These are phyloP conservation scores for Myrica gale DNA, from an alignment of 306 rosid genomes.

Conservation along the genomic window DNA sequence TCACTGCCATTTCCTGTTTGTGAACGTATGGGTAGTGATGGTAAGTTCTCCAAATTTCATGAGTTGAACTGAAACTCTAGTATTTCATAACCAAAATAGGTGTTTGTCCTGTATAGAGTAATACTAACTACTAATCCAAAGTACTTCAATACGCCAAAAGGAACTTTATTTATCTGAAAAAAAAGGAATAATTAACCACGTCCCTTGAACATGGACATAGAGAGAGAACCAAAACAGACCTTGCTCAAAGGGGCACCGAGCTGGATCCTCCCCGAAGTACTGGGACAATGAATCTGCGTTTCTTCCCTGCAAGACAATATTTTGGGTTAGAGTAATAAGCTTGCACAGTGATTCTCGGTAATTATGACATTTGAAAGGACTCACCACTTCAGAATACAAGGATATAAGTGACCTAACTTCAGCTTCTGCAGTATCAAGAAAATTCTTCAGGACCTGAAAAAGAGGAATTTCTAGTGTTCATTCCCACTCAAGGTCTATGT, in stretches of 20 bases:
- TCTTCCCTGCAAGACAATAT: conserved; percentile 74
- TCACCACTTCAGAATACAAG: conserved; percentile 95
- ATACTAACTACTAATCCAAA: not conserved
- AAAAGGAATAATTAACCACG: not conserved
- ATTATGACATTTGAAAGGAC: conserved; percentile 28
- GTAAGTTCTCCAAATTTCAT: not conserved
- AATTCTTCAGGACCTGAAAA: conserved; percentile 80
- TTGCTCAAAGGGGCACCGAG: conserved; percentile 98
- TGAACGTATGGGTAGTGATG: no score
- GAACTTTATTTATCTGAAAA: not conserved
- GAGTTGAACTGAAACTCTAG: not conserved
- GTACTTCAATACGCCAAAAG: not conserved
- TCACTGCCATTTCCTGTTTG: no score
- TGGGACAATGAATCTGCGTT: conserved; percentile 94
- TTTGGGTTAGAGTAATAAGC: conserved; percentile 24
- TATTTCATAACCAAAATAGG: not conserved
- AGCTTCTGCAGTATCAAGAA: conserved; percentile 92
- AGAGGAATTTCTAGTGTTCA: conserved; percentile 20
- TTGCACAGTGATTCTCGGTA: conserved; percentile 19
- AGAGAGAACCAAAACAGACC: conserved; percentile 48
- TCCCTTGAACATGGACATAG: not conserved
- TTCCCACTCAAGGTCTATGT: not conserved
- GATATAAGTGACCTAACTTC: conserved; percentile 92
- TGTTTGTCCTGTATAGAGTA: not conserved
- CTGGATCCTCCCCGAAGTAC: conserved; percentile 99